Percentiles rank a stretch among this genome's conserved stretches.
Conservation (phyloP, 169 alveolate species). For the Amoebophrya sp. region DNA sequence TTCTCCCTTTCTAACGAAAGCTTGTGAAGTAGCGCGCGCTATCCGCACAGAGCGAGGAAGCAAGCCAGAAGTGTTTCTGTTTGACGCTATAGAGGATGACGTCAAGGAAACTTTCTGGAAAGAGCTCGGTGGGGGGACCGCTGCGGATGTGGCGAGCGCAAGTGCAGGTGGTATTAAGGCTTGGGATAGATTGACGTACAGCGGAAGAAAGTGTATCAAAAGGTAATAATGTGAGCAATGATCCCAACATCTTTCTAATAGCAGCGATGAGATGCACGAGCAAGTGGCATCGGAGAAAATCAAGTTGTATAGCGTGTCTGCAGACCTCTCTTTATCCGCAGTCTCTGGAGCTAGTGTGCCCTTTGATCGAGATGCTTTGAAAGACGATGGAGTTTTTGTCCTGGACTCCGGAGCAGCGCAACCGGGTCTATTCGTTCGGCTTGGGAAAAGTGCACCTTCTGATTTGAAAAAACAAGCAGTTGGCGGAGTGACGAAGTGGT, state of each 20-base stretch:
- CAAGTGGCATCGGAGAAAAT: background rate
- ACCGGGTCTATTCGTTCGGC: background rate
- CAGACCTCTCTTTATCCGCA: too few species aligned
- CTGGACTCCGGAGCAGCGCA: slow-evolving; percentile 20
- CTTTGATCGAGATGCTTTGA: too few species aligned
- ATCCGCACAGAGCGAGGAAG: background rate
- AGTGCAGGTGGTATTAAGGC: too few species aligned
- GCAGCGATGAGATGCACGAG: slow-evolving; percentile 12
- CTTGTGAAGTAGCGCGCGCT: too few species aligned
- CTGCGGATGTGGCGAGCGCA: background rate
- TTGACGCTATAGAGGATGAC: background rate
- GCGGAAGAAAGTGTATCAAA: too few species aligned
- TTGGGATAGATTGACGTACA: too few species aligned
- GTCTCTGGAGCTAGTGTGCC: too few species aligned
- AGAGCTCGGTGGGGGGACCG: background rate
- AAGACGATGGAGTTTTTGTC: background rate
- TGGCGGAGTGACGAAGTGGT: background rate
- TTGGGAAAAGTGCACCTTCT: background rate
- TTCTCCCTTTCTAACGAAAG: too few species aligned
- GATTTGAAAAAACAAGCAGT: background rate
- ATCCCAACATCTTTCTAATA: too few species aligned
- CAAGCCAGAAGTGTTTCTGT: background rate
- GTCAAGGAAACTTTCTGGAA: background rate
- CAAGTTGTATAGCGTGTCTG: too few species aligned
- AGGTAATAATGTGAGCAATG: too few species aligned